A percentile compares a stretch with the other conserved stretches of the same genome.
Conservation (phyloP, 768 basidiomycete species). For the Hygrocybe punicea region DNA sequence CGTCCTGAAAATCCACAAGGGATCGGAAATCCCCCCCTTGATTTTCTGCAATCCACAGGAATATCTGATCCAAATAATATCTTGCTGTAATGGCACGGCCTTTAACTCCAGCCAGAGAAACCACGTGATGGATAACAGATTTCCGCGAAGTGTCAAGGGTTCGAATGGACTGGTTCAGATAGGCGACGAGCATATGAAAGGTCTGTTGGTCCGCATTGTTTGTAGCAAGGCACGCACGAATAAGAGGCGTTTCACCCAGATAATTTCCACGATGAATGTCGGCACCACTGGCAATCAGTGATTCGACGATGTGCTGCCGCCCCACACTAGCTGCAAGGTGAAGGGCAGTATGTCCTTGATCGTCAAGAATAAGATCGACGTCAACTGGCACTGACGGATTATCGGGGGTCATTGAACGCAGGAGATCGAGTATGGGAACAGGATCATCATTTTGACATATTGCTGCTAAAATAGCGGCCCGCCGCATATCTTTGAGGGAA, state of each 20-base stretch:
- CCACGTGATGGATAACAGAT: slow-evolving; percentile 88
- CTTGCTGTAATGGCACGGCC: slow-evolving; percentile 80
- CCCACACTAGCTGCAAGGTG: slow-evolving; percentile 90
- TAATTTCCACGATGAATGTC: slow-evolving; percentile 91
- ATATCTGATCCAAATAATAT: slow-evolving; percentile 88
- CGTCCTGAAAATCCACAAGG: slow-evolving; percentile 87
- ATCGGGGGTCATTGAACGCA: slow-evolving; percentile 60
- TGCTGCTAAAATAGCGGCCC: slow-evolving; percentile 59
- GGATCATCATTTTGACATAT: slow-evolving; percentile 74
- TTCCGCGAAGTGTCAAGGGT: slow-evolving; percentile 86
- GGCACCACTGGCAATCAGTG: slow-evolving; percentile 73
- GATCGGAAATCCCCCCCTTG: slow-evolving; percentile 74
- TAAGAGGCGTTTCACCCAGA: slow-evolving; percentile 90
- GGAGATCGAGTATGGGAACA: slow-evolving; percentile 52
- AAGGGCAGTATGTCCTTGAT: slow-evolving; percentile 90
- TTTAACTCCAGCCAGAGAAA: slow-evolving; percentile 86
- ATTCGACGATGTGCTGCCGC: slow-evolving; percentile 60
- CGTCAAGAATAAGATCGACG: slow-evolving; percentile 84
- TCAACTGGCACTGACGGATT: slow-evolving; percentile 42
- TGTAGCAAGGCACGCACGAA: slow-evolving; percentile 86
- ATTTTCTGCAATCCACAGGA: slow-evolving; percentile 78
- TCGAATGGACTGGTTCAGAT: slow-evolving; percentile 70
- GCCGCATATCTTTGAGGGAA: slow-evolving; percentile 52
- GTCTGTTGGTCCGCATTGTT: slow-evolving; percentile 77
- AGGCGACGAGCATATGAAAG: slow-evolving; percentile 62